Base-by-base conservation (phyloP, 108 stramenopile genomes). In the Fragilariopsis cylindrus region DNA sequence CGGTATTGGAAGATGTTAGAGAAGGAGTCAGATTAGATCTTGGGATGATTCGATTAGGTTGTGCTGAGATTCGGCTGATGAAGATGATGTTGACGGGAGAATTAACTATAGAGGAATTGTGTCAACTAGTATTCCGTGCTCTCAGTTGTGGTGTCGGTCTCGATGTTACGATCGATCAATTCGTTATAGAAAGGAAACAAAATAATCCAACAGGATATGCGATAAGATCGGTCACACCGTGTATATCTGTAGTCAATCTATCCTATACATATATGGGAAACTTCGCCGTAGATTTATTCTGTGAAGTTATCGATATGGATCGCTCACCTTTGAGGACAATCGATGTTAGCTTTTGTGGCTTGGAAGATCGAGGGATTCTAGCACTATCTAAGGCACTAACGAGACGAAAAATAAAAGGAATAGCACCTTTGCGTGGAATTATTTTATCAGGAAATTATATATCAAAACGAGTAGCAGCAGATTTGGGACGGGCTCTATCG, bases 221-320 rank as follows among this genome's bases (percentile, higher is more conserved):
- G 3, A 45, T 45, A 9, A 18, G 15, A 30, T 30, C 0, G 30
- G 30, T 30, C 30, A 30, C 30, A 50, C 89, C 88, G 8, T 74
- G 76, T 9, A 84, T 95, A 18, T 78, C 91, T 3, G 90, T 88
- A 3, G 74, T 95, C 41, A 92, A 91, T 70, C 70, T 95, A 2
- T 95, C 93, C 6, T 92, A 83, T 67, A 90, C 93, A 5, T 82
- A 90, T 48, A 85, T 95, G 66, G 93, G 93, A 16, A 86, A 91
- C 64, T 43, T 70, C 39, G 82, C 91, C 39, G 79, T 95, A 58
- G 93, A 95, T 43, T 60, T 85, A 16, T 74, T 92, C 41, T 78
- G 81, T 52, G 84, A 91, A 64, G 77, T 89, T 16, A 57, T 95
- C 7, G 79, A 74, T 49, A 72, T 72, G 53, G 82, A 87, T 44